Conservation (phyloP, 129 eudicot genomes). For the Pulicaria dysenterica region DNA sequence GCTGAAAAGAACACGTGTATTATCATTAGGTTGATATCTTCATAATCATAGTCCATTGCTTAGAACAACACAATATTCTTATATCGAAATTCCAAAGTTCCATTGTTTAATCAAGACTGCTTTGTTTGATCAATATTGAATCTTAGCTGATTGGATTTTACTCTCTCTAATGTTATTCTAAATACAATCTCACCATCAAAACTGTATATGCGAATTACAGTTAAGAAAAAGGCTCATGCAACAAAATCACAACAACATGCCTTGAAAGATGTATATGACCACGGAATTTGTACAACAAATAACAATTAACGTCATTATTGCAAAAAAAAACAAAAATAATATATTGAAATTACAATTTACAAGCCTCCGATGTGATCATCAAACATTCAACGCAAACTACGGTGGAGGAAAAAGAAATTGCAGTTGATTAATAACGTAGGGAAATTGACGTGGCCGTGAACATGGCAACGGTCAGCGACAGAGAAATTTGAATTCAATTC, state of each 20-base stretch:
- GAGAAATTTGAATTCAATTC: constrained; percentile 11
- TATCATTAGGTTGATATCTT: not conserved
- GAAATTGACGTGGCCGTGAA: constrained; percentile 1
- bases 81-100: not conserved
- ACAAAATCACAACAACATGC: no score
- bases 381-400: constrained; percentile 14
- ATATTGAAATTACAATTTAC: not conserved
- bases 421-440: not conserved
- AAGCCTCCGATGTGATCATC: not conserved
- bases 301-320: not conserved
- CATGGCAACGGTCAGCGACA: not conserved
- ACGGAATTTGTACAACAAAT: not conserved
- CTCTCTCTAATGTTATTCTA: no score
- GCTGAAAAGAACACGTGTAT: constrained; percentile 42
- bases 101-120: not conserved
- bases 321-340: not conserved
- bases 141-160: no score
- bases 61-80: not conserved
- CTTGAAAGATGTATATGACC: not conserved
- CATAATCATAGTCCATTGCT: constrained; percentile 13
- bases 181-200: no score
- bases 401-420: not conserved
- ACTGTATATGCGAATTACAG: no score
- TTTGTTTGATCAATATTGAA: no score
- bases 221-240: no score